Evolutionary conservation across 345 rosid species (phyloP).

Genomic region (Pugionium cornutum): DNA sequence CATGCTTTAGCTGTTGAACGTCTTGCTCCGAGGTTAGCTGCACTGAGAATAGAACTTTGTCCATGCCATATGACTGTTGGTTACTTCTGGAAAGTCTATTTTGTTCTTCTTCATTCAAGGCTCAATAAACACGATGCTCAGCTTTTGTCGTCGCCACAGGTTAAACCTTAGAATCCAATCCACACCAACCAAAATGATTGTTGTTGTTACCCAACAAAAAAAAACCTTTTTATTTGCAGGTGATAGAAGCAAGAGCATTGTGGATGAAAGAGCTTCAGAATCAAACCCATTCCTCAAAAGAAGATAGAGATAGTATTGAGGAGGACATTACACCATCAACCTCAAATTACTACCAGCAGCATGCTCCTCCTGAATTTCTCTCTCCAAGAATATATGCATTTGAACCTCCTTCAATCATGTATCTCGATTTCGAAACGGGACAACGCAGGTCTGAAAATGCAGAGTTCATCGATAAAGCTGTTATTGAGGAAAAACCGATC

Average conservation of each 20-base stretch:
- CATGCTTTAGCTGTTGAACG: conserved; percentile 89
- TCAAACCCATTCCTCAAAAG: conserved; percentile 35
- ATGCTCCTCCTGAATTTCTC: conserved; percentile 47
- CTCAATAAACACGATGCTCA: conserved; percentile 73
- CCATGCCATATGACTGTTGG: conserved; percentile 85
- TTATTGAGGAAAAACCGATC: conserved; percentile 59
- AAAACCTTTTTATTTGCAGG: conserved; percentile 43
- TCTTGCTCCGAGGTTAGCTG: conserved; percentile 77
- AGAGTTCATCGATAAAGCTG: conserved; percentile 68
- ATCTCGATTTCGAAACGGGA: conserved; percentile 49
- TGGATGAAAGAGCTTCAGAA: conserved; percentile 58
- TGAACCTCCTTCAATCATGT: conserved; percentile 45
- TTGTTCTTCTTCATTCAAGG: conserved; percentile 83
- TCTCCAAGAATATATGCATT: conserved; percentile 45
- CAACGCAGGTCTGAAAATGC: conserved; percentile 53
- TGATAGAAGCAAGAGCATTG: conserved; percentile 80
- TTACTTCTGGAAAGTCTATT: conserved; percentile 97
- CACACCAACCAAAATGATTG: neutral
- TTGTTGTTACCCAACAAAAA: neutral
- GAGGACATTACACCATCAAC: conserved; percentile 49
- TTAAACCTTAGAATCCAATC: conserved; percentile 32
- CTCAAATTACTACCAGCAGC: conserved; percentile 33
- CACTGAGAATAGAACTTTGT: conserved; percentile 83
- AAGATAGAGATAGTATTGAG: conserved; percentile 36
- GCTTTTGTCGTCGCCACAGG: conserved; percentile 79